A percentile compares a stretch with the other conserved stretches of the same genome.
Evolutionary conservation across 2,329 filamentous ascomycete species (phyloP).

Genomic region (Fusarium musae): DNA sequence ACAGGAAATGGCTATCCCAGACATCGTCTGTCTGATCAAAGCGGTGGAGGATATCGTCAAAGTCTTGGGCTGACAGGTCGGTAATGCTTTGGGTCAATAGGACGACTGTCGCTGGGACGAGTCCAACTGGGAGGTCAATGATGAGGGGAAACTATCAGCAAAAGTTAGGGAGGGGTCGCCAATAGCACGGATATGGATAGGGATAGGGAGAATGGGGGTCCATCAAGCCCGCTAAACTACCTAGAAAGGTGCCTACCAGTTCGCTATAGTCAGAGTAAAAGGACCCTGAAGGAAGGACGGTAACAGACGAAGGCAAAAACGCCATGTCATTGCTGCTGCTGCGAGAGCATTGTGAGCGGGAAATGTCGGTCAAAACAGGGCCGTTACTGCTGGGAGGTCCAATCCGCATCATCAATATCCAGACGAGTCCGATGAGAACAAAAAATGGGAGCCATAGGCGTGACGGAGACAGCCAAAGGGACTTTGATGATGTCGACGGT

Average conservation of each 20-base stretch:
- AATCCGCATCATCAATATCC: not conserved
- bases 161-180: not conserved
- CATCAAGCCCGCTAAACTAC: not conserved
- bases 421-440: fast-evolving
- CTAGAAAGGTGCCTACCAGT: not conserved
- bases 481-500: not conserved
- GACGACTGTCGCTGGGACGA: not conserved
- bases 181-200: not conserved
- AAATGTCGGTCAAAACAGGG: not conserved
- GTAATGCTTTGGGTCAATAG: not conserved
- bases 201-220: fast-evolving
- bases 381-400: not conserved
- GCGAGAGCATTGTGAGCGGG: too few relatives aligned
- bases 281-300: too few relatives aligned
- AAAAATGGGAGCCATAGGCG: fast-evolving
- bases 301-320: too few relatives aligned
- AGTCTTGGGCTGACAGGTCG: fast-evolving
- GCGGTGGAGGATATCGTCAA: fast-evolving
- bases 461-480: not conserved
- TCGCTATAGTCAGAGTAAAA: too few relatives aligned
- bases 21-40: not conserved
- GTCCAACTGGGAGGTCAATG: not conserved
- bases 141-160: not conserved
- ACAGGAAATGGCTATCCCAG: not conserved
- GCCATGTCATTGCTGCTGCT: too few relatives aligned